These are phyloP conservation scores for Pseudocercospora ulei DNA, from an alignment of 2,329 filamentous ascomycete species.

Conservation along the genomic window DNA sequence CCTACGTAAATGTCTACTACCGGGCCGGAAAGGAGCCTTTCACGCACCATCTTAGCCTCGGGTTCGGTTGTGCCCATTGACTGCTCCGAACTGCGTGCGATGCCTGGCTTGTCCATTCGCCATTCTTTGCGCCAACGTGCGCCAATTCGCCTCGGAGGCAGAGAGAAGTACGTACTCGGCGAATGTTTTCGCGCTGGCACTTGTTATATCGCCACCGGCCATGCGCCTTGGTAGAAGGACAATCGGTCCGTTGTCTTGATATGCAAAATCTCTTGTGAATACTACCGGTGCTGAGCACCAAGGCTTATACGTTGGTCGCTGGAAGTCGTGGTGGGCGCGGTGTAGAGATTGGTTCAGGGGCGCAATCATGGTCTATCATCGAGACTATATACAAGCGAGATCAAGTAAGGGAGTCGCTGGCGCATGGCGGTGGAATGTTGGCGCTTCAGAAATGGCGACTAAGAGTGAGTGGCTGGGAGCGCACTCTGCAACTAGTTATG, in stretches of 20 bases:
- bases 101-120: no score
- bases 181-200: slow-evolving; percentile 42
- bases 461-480: no score
- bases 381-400: slow-evolving; percentile 8
- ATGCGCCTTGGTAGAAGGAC: slow-evolving; percentile 36
- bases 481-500: no score
- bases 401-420: slow-evolving; percentile 14
- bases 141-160: background rate
- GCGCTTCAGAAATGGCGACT: no score
- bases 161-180: slow-evolving; percentile 42
- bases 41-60: slow-evolving; percentile 40
- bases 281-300: slow-evolving; percentile 17
- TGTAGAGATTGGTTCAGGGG: slow-evolving; percentile 15
- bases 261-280: slow-evolving; percentile 40
- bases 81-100: no score
- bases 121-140: background rate
- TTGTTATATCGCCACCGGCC: slow-evolving; percentile 41
- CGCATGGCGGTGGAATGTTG: slow-evolving; percentile 15
- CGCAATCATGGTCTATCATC: slow-evolving; percentile 10
- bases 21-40: slow-evolving; percentile 47
- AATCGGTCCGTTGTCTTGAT: slow-evolving; percentile 35
- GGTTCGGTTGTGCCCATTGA: background rate
- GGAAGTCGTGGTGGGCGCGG: slow-evolving; percentile 2
- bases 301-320: slow-evolving; percentile 7
- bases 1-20: slow-evolving; percentile 47